phyloP scores from a whole-genome alignment of 2,329 filamentous ascomycete species.

The Colletotrichum ledebouriae region DNA sequence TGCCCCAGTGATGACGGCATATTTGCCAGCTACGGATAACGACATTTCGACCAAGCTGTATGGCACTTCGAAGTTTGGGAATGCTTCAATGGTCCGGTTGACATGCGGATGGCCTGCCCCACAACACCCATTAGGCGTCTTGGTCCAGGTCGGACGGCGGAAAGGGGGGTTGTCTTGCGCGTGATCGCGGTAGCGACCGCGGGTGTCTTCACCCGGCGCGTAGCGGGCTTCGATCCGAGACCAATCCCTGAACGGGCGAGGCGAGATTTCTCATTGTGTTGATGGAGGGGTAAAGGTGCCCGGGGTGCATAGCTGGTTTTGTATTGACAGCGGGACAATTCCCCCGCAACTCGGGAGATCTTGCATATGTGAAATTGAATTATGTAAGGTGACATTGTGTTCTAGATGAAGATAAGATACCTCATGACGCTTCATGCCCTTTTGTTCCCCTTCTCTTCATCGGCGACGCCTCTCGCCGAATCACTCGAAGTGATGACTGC shows the following conservation, averaged over 20 bases:
- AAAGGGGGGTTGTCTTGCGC: background rate
- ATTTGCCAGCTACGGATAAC: conserved; percentile 47
- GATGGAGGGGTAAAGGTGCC: conserved; percentile 5
- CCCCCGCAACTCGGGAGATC: conserved; percentile 4
- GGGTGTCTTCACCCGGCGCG: conserved; percentile 11
- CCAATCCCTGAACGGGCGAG: background rate
- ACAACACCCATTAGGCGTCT: background rate
- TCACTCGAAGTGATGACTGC: conserved; percentile 22
- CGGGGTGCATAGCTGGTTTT: background rate
- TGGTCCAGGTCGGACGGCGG: background rate
- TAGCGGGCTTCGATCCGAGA: conserved; percentile 11
- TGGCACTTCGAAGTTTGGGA: too few relatives aligned
- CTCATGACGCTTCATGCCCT: background rate
- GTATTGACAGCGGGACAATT: background rate
- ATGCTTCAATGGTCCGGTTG: too few relatives aligned
- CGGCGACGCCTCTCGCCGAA: conserved; percentile 5
- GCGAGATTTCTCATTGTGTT: background rate
- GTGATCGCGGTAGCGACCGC: background rate
- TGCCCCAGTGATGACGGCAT: conserved; percentile 44
- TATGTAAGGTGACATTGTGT: background rate
- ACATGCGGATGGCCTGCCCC: too few relatives aligned
- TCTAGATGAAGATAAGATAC: conserved; percentile 1
- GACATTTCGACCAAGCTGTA: conserved; percentile 32
- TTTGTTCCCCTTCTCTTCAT: conserved; percentile 49
- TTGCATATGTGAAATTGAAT: background rate